Evolutionary conservation across 176 grass and related monocot genomes (phyloP).

Genomic region (Oryza coarctata): DNA sequence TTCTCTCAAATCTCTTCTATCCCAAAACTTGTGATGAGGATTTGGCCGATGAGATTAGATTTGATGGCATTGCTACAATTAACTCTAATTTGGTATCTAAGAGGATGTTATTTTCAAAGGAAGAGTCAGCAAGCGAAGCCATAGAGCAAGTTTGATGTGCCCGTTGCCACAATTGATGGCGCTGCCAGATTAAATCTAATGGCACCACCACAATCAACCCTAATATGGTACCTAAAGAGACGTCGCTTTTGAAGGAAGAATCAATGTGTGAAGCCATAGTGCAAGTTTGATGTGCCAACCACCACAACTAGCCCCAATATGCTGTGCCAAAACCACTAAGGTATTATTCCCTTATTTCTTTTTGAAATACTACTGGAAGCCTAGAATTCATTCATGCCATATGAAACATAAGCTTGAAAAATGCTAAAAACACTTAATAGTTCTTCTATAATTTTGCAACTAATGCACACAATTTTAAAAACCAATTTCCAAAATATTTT

Average conservation of each 20-base stretch:
- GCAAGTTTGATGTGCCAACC: neutral
- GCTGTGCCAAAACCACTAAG: neutral
- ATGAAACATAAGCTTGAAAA: neutral
- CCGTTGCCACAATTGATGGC: too few relatives aligned
- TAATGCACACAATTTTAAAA: neutral
- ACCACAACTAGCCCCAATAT: neutral
- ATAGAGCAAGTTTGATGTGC: neutral
- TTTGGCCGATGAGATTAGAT: neutral
- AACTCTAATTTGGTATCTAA: too few relatives aligned
- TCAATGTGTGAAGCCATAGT: too few relatives aligned
- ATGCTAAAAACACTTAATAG: neutral
- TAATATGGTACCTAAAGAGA: too few relatives aligned
- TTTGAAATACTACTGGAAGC: neutral
- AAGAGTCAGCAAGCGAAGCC: neutral
- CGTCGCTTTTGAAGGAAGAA: too few relatives aligned
- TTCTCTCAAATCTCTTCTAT: neutral
- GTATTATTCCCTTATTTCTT: neutral
- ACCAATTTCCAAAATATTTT: too few relatives aligned
- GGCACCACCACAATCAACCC: neutral
- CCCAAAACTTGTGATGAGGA: neutral
- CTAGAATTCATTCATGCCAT: neutral
- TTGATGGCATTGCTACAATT: neutral
- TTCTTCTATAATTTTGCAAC: neutral
- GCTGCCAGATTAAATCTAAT: neutral
- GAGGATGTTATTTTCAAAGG: neutral